phyloP scores from a whole-genome alignment of 2,329 filamentous ascomycete genomes.

The Colletotrichum caudatum region DNA sequence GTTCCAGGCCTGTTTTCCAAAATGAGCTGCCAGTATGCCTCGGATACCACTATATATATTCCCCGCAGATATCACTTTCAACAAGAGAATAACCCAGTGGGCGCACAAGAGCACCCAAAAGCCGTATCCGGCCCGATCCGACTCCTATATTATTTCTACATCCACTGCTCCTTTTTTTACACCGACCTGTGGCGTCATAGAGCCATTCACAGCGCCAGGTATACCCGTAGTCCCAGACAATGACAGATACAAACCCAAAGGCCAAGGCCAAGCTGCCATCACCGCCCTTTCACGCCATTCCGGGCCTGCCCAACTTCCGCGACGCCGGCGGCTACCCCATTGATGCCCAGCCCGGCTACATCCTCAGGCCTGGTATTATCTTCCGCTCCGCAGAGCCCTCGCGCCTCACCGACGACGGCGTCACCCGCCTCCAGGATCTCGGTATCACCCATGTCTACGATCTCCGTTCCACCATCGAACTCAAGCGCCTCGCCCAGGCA shows the following conservation, averaged over 20 bases:
- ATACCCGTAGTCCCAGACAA: neutral
- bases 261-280: constrained; percentile 12
- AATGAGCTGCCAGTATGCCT: constrained; percentile 8
- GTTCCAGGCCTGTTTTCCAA: neutral
- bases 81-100: neutral
- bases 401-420: constrained; percentile 65
- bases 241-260: neutral
- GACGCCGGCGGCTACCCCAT: constrained; percentile 73
- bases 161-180: neutral
- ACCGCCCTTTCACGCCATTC: constrained; percentile 64
- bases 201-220: neutral
- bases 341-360: constrained; percentile 48
- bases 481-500: constrained; percentile 55
- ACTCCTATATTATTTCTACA: neutral
- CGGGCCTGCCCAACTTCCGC: constrained; percentile 75
- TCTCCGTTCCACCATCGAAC: constrained; percentile 72
- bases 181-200: neutral
- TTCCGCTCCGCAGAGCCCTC: constrained; percentile 79
- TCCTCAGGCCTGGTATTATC: constrained; percentile 65
- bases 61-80: constrained; percentile 5
- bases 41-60: neutral
- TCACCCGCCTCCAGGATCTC: constrained; percentile 63
- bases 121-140: neutral
- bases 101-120: neutral
- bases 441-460: constrained; percentile 77